Conservation (phyloP, 73 alveolate species). For the Blepharisma stoltei region DNA sequence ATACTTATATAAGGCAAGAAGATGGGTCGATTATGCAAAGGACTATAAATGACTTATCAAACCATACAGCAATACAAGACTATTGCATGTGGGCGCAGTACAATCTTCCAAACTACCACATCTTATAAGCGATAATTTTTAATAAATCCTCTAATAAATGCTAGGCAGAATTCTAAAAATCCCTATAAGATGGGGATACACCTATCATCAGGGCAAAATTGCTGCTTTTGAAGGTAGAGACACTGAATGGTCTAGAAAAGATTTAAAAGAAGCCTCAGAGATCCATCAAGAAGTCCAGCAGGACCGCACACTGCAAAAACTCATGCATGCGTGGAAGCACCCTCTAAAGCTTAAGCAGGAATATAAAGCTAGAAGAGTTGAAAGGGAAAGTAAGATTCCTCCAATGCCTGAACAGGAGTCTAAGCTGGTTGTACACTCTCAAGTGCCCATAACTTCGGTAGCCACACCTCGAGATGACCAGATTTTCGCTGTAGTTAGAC, state of each 20-base stretch:
- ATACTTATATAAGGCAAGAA: no score
- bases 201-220: no score
- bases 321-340: slow-evolving; percentile 49
- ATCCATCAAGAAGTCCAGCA: slow-evolving; percentile 27
- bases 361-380: slow-evolving; percentile 34
- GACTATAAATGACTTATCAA: no score
- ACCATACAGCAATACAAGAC: no score
- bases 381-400: slow-evolving; percentile 31
- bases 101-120: no score
- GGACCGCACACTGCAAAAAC: neutral
- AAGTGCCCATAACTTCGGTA: slow-evolving; percentile 33
- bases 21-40: no score
- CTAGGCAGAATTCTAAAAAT: no score
- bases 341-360: slow-evolving; percentile 46
- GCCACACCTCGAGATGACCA: slow-evolving; percentile 41
- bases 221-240: neutral
- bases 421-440: slow-evolving; percentile 25
- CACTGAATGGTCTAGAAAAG: slow-evolving; percentile 26
- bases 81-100: no score
- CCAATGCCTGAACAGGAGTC: slow-evolving; percentile 27
- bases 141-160: no score
- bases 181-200: no score
- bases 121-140: no score
- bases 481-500: slow-evolving; percentile 60
- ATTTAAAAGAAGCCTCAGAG: neutral